phyloP scores from a whole-genome alignment of 2,329 filamentous ascomycete species.

The Capronia coronata region DNA sequence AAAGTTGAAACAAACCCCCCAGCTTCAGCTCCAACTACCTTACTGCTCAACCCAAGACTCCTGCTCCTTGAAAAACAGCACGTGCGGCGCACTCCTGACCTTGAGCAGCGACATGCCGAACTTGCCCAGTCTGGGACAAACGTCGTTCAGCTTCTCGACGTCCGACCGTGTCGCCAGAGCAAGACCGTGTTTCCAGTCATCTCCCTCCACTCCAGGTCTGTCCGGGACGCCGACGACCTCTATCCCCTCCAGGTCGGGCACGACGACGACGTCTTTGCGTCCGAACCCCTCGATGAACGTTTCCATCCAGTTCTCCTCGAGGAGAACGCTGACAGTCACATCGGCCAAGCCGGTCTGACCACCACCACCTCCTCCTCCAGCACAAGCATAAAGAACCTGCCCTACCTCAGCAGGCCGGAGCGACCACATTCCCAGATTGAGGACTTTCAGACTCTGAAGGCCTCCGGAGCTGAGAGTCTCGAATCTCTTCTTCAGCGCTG shows the following conservation, averaged over 20 bases:
- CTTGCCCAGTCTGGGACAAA: slow-evolving; percentile 17
- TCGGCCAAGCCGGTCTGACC: slow-evolving; percentile 12
- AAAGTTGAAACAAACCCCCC: too few relatives aligned
- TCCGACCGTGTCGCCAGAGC: slow-evolving; percentile 19
- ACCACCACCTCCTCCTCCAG: slow-evolving; percentile 4
- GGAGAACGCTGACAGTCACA: slow-evolving; percentile 22
- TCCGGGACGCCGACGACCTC: slow-evolving; percentile 25
- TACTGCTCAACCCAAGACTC: slow-evolving; percentile 9
- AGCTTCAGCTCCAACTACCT: too few relatives aligned
- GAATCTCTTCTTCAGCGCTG: slow-evolving; percentile 21
- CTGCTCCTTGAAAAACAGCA: slow-evolving; percentile 18
- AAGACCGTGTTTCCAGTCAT: slow-evolving; percentile 18
- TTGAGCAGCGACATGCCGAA: slow-evolving; percentile 26
- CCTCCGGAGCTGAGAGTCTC: slow-evolving; percentile 9
- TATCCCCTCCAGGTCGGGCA: slow-evolving; percentile 17
- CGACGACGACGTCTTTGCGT: slow-evolving; percentile 6
- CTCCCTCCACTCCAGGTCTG: neutral
- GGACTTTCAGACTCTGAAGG: slow-evolving; percentile 17
- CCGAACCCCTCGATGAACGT: slow-evolving; percentile 13
- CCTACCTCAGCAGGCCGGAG: slow-evolving; percentile 20
- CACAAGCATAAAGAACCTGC: slow-evolving; percentile 18
- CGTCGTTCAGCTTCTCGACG: slow-evolving; percentile 18
- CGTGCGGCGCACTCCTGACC: slow-evolving; percentile 21
- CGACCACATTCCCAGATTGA: slow-evolving; percentile 25
- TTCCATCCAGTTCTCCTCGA: slow-evolving; percentile 22